These are phyloP conservation scores for Nakazawaea anatomiae DNA, from an alignment of 805 yeast genomes.

Conservation along the genomic window DNA sequence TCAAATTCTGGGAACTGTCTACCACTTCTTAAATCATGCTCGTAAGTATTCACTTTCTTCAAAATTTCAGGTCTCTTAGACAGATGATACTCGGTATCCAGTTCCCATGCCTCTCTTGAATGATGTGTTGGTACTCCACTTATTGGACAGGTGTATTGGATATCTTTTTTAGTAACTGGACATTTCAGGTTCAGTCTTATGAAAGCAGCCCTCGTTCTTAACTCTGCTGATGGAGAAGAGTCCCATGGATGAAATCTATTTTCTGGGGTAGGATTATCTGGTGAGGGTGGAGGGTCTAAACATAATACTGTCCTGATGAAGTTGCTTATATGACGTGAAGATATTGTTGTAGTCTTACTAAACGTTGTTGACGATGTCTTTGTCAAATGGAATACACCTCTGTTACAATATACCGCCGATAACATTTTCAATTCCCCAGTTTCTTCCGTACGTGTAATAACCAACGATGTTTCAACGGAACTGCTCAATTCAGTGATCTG, in stretches of 20 bases:
- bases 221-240: conserved; percentile 80
- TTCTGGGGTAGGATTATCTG: conserved; percentile 62
- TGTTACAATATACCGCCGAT: neutral
- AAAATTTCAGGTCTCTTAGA: conserved; percentile 63
- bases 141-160: conserved; percentile 82
- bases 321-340: conserved; percentile 19
- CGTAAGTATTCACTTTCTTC: conserved; percentile 85
- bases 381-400: neutral
- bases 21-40: conserved; percentile 92
- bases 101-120: conserved; percentile 82
- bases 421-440: neutral
- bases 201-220: conserved; percentile 86
- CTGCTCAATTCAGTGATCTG: no score
- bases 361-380: neutral
- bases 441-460: no score
- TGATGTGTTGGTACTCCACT: conserved; percentile 98
- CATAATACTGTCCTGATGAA: conserved; percentile 31
- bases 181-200: conserved; percentile 85
- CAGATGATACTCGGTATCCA: conserved; percentile 67
- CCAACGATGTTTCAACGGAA: no score
- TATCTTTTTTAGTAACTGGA: conserved; percentile 80
- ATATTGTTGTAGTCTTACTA: neutral
- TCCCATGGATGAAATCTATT: conserved; percentile 88
- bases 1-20: conserved; percentile 94
- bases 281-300: conserved; percentile 58